phyloP scores from a whole-genome alignment of 2,329 filamentous ascomycete genomes.

The Arthrobotrys musiformis region DNA sequence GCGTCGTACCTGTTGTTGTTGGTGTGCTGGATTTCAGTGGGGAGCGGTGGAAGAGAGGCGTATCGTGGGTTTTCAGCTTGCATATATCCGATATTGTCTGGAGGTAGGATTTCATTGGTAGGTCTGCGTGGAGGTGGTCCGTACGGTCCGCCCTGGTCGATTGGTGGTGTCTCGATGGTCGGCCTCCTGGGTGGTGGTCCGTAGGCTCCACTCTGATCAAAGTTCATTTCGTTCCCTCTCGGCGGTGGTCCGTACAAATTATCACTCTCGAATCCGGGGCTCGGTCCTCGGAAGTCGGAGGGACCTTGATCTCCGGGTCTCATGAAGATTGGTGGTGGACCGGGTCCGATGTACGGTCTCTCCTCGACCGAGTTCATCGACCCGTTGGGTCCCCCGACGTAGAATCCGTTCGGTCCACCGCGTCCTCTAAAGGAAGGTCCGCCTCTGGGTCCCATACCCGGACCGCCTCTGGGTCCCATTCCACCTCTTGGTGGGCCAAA shows the following conservation, averaged over 20 bases:
- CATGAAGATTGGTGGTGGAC: conserved; percentile 52
- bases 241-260: conserved; percentile 53
- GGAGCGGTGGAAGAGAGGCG: conserved; percentile 36
- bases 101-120: conserved; percentile 37
- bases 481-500: conserved; percentile 55
- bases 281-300: conserved; percentile 18
- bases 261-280: conserved; percentile 39
- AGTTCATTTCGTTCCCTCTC: conserved; percentile 25
- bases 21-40: not conserved
- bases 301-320: conserved; percentile 37
- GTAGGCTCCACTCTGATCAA: conserved; percentile 32
- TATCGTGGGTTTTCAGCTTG: conserved; percentile 51
- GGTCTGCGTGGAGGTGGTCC: conserved; percentile 50
- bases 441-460: conserved; percentile 49
- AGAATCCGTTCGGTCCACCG: conserved; percentile 52
- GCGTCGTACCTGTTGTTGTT: conserved; percentile 33
- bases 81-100: conserved; percentile 19
- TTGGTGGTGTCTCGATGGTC: conserved; percentile 31
- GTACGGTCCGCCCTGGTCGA: conserved; percentile 37
- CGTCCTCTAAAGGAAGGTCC: conserved; percentile 48
- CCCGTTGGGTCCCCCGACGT: conserved; percentile 46
- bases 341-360: conserved; percentile 54
- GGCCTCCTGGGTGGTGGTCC: conserved; percentile 35
- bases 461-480: too few species aligned
- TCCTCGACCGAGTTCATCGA: conserved; percentile 50